Percentiles rank a stretch among this genome's conserved stretches.
These are phyloP conservation scores for Lactuca saligna DNA, from an alignment of 129 eudicot species.

Conservation along the genomic window DNA sequence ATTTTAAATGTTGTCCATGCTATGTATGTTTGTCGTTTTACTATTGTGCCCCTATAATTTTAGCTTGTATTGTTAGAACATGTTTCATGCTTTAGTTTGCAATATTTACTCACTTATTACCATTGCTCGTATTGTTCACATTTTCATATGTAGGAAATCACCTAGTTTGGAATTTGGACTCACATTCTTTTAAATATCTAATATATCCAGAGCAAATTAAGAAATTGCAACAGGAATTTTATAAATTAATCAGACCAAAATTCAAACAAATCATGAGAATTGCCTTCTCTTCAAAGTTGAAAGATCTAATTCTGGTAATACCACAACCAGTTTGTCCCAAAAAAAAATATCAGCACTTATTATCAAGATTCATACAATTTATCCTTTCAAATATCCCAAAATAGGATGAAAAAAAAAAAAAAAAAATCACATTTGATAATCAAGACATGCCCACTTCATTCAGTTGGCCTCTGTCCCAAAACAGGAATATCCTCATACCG, in stretches of 20 bases:
- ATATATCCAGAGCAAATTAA: not conserved
- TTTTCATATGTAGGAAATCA: too few species aligned
- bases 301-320: conserved; percentile 28
- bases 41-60: too few species aligned
- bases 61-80: too few species aligned
- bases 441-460: conserved; percentile 36
- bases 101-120: too few species aligned
- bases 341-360: conserved; percentile 32
- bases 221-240: conserved; percentile 8
- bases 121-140: too few species aligned
- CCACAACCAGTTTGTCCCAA: conserved; percentile 33
- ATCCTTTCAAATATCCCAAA: conserved; percentile 10
- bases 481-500: conserved; percentile 83
- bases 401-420: not conserved
- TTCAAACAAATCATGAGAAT: conserved; percentile 7
- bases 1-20: too few species aligned
- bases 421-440: conserved; percentile 13
- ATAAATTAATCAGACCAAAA: conserved; percentile 7
- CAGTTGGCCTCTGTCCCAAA: conserved; percentile 80
- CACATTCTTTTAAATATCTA: too few species aligned
- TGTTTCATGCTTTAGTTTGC: too few species aligned
- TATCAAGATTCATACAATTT: conserved; percentile 28
- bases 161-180: too few species aligned
- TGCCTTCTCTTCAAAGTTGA: conserved; percentile 19
- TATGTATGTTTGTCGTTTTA: too few species aligned